A percentile compares a stretch with the other conserved stretches of the same genome.
Evolutionary conservation across 2,329 filamentous ascomycete species (phyloP).

Genomic region (Fusarium agapanthi): DNA sequence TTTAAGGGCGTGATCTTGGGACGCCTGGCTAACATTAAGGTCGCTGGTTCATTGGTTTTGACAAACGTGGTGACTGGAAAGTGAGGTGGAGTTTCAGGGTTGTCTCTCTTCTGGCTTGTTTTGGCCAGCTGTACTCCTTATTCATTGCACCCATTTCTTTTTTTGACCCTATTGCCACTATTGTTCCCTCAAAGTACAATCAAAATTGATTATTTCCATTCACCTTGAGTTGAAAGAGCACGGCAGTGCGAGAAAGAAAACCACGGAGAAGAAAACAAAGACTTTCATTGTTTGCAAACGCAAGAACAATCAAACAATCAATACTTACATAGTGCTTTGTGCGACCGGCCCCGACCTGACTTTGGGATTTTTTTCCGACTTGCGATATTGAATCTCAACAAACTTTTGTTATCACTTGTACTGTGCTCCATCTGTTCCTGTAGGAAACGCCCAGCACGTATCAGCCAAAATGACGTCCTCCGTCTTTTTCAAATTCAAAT

Average conservation of each 20-base stretch:
- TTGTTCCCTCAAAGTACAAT: conserved; percentile 55
- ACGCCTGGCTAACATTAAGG: conserved; percentile 43
- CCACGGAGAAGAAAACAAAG: conserved; percentile 41
- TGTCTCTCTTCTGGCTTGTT: conserved; percentile 47
- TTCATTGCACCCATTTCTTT: conserved; percentile 46
- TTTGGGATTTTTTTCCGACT: conserved; percentile 24
- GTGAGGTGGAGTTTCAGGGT: conserved; percentile 50
- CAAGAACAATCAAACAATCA: conserved; percentile 40
- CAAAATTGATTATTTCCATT: conserved; percentile 62
- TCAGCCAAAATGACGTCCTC: conserved; percentile 83
- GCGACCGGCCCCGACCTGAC: conserved; percentile 33
- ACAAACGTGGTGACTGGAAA: conserved; percentile 46
- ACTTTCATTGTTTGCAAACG: conserved; percentile 35
- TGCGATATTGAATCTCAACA: conserved; percentile 35
- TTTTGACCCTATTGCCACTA: conserved; percentile 47
- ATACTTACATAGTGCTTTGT: conserved; percentile 48
- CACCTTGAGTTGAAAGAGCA: conserved; percentile 50
- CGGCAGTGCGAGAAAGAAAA: conserved; percentile 51
- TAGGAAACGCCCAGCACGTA: conserved; percentile 40
- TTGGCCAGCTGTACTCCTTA: conserved; percentile 53
- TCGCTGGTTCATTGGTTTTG: conserved; percentile 45
- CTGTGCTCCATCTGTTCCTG: conserved; percentile 39
- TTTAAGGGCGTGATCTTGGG: conserved; percentile 34
- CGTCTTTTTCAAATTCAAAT: conserved; percentile 99
- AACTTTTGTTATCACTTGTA: conserved; percentile 30